Base-by-base conservation (phyloP, 208 protist species). In the Leishmania guyanensis region DNA sequence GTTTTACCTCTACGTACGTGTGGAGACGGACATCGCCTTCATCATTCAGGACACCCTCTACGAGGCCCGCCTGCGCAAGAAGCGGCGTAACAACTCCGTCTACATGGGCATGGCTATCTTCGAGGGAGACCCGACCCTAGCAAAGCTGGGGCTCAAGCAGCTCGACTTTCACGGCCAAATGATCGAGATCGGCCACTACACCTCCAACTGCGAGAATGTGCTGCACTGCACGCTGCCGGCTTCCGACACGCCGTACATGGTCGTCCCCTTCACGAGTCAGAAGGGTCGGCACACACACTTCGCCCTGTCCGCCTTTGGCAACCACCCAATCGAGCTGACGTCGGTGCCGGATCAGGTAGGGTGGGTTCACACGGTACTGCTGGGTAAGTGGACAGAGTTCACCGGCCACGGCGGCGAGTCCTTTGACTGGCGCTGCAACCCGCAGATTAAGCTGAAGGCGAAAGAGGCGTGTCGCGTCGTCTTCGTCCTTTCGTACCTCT, bases 71-170 rank as follows among this genome's bases (percentile, higher is more conserved):
- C 92, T 95, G 92, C 87, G 86, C 53, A 94, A 95, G 84, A 96
- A 96, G 89, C 90, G 90, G 6, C 87, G 89, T 68, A 96, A 96
- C 86, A 96, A 97, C 81, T 90, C 95, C 4, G 92, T 98, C 16
- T 98, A 96, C 89, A 98, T 98, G 95, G 95, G 95, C 64, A 78
- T 98, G 29, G 93, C 91, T 16, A 88, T 98, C 77, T 97, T 98
- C 85, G 91, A 96, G 77, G 95, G 92, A 51, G 92, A 97, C 70
- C 80, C 84, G 48, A 88, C 90, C 54, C 80, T 97, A 48, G 74
- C 90, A 36, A 91, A 94, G 84, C 70, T 83, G 64, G 92, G 92
- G 5, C 92, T 98, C 22, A 98, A 98, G 86, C 95, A 97, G 85
- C 86, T 98, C 26, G 92, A 97, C 80, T 97, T 98, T 75, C 93